These are phyloP conservation scores for Boletus reticuloceps DNA, from an alignment of 768 basidiomycete species.

Conservation along the genomic window DNA sequence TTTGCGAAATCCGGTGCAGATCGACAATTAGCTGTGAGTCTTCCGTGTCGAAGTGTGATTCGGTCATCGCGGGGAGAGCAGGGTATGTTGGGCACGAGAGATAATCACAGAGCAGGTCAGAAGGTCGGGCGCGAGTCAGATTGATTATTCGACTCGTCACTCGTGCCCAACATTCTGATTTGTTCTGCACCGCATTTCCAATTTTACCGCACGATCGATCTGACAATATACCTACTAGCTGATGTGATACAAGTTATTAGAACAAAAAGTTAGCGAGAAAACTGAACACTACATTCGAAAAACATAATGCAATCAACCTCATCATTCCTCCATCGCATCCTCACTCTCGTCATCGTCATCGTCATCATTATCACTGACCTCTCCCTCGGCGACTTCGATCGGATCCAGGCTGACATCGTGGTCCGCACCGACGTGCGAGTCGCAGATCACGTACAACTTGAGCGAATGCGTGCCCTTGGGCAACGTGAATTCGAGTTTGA, in stretches of 20 bases:
- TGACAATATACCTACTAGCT: no score
- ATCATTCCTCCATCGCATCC: slow-evolving; percentile 52
- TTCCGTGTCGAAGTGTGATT: slow-evolving; percentile 24
- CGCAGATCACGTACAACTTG: no score
- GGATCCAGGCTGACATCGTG: slow-evolving; percentile 84
- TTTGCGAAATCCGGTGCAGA: slow-evolving; percentile 51
- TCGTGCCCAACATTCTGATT: no score
- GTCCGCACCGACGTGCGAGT: no score
- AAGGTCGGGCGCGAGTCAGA: no score
- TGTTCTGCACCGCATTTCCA: no score
- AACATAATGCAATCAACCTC: background rate
- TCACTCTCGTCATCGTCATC: slow-evolving; percentile 66
- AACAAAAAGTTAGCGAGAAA: background rate
- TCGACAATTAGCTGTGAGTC: slow-evolving; percentile 62
- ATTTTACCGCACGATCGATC: no score
- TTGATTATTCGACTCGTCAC: no score
- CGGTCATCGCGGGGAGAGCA: slow-evolving; percentile 15
- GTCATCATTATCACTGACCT: slow-evolving; percentile 64
- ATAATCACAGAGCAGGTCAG: no score
- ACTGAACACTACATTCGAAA: background rate
- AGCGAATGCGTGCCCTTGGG: no score
- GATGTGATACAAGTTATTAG: no score
- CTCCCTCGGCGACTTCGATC: slow-evolving; percentile 87
- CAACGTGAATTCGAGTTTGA: slow-evolving; percentile 87
- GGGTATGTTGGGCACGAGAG: background rate